Conservation (phyloP, 2,329 filamentous ascomycete species). For the Verticillium klebahnii region DNA sequence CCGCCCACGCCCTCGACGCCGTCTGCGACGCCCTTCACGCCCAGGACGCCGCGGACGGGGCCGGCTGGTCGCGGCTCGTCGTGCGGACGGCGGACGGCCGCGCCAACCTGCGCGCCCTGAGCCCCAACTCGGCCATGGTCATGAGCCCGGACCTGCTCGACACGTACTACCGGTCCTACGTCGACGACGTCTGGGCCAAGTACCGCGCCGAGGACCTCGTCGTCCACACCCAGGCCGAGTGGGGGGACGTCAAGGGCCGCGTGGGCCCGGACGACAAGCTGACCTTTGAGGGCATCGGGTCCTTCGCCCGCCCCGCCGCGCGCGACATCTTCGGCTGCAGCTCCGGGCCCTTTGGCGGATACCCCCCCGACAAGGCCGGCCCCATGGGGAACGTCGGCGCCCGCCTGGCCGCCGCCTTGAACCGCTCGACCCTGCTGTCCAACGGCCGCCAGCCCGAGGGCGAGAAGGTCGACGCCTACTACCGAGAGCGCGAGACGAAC, state of each 20-base stretch:
- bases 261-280: conserved; percentile 31
- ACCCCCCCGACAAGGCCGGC: conserved; percentile 31
- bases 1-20: conserved; percentile 36
- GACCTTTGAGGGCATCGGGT: conserved; percentile 31
- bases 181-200: conserved; percentile 47
- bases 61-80: conserved; percentile 49
- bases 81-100: conserved; percentile 31
- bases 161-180: conserved; percentile 45
- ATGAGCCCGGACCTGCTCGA: conserved; percentile 39
- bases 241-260: conserved; percentile 42
- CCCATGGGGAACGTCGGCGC: conserved; percentile 62
- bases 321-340: conserved; percentile 48
- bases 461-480: conserved; percentile 46
- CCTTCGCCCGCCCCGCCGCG: conserved; percentile 41
- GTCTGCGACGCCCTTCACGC: conserved; percentile 39
- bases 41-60: conserved; percentile 41
- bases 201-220: conserved; percentile 39
- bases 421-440: conserved; percentile 63
- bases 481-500: conserved; percentile 52
- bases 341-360: conserved; percentile 51
- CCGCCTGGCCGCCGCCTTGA: conserved; percentile 70
- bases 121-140: conserved; percentile 45
- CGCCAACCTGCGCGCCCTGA: conserved; percentile 44
- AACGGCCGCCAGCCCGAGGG: conserved; percentile 47
- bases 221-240: conserved; percentile 49